Base-by-base conservation (phyloP, 2,329 filamentous ascomycete species). In the Orbilia oligospora region DNA sequence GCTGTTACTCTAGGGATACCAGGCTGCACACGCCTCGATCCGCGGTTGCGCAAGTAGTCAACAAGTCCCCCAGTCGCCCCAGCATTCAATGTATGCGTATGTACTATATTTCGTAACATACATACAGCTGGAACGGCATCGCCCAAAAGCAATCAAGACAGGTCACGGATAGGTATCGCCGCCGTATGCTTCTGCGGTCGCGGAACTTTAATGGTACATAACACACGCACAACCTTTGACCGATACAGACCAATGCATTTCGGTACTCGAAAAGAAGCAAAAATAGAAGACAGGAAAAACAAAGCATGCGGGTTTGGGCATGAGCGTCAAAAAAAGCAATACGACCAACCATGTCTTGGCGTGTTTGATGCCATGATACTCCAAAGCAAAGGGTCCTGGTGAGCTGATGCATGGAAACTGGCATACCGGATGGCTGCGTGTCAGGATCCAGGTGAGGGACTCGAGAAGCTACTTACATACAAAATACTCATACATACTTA, bases 311-410 rank as follows among this genome's bases (percentile, higher is more conserved):
- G 67, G 67, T 61, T 58, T 53, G 70, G 44, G 73, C 58, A 76
- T 53, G 66, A 46, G 51, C 44, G 30, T 30, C 30, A 69, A 76
- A 71, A 76, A 63, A 77, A 77, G 73, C 73, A 77, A 77, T 3
- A 22, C 20, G 0, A 53, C 22, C 20, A 65, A 69, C 49, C 44
- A 18, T n/a, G 66, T 61, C 73, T 77, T 77, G 73, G 73, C 73
- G 71, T 24, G 67, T 77, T 77, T 77, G 66, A 67, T 71, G 61
- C 73, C 51, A 64, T 77, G 73, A 77, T 77, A 12, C 67, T 71
- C 67, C 22, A 76, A 70, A 67, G 56, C 51, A 71, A 71, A 67
- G 70, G 70, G 70, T 73, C 68, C 68, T 72, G 41, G 49, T 38
- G 46, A 55, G 33, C 44, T 36, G 58, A 46, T 41, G 67, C 55